Base-by-base conservation (phyloP, 768 basidiomycete genomes). In the Pulveroboletus ravenelii region DNA sequence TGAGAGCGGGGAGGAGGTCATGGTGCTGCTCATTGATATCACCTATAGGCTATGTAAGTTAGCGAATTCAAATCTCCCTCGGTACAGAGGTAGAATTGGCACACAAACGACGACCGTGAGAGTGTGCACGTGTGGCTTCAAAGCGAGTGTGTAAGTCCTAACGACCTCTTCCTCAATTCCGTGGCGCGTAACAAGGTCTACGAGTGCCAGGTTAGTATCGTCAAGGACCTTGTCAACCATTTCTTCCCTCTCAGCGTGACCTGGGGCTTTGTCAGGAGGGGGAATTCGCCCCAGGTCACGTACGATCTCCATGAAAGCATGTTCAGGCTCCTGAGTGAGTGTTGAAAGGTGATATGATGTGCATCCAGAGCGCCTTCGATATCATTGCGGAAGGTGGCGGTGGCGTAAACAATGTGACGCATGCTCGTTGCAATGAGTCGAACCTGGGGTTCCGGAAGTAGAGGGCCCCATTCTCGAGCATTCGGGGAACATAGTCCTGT, bases 291-390 rank as follows among this genome's bases (percentile, higher is more conserved):
- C 89, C 29, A 93, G 79, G 41, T 82, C 77, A 10, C 84, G 75
- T 39, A 93, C 71, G 54, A 92, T 89, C 5, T 84, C 84, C 88
- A 89, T 30, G 29, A 30, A 30, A 89, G 50, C n/a, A 1, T 7
- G 10, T n/a, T 58, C 52, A 5, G 55, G 59, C 9, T 61, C 59
- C 8, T 27, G 2, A 0, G 52, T 46, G 30, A 61, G 20, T 0
- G 20, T 5, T 52, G 52, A 5, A 57, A 31, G 0, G 58, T 45
- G 10, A 57, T 27, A 4, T 50, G 1, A 3, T 34, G 55, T 10
- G 40, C 45, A 23, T 52, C 52, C n/a, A 60, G 17, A 29, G 37
- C 27, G 14, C 15, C 51, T 30, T 50, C n/a, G 6, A 62, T 58
- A 14, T 13, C 18, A 15, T 45, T 10, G 9, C 56, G 60, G 37